Evolutionary conservation across 148 eudicot species (phyloP).

Genomic region (Polygonum aviculare): DNA sequence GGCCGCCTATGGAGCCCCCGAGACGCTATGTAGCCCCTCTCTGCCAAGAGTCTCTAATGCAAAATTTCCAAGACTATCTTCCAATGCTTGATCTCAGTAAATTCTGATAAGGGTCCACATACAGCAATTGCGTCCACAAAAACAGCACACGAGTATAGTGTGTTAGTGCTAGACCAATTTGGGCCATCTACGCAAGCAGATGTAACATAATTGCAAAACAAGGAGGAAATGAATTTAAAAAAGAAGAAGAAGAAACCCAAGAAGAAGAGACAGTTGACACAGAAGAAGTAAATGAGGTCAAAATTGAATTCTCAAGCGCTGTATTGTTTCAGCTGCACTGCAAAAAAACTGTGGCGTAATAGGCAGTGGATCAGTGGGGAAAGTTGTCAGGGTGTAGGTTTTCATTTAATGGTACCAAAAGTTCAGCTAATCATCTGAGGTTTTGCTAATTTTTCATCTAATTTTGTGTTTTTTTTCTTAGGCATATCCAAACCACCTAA

Average conservation of each 20-base stretch:
- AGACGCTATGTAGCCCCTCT: too few relatives aligned
- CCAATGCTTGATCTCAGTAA: too few relatives aligned
- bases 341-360: constrained; percentile 4
- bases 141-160: background rate
- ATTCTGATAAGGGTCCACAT: too few relatives aligned
- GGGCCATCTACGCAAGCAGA: background rate
- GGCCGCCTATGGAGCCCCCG: too few relatives aligned
- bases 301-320: constrained; percentile 1
- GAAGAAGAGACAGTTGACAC: constrained; percentile 7
- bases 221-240: background rate
- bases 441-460: background rate
- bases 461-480: too few relatives aligned
- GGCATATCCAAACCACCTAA: background rate
- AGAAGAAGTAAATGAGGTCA: constrained; percentile 7
- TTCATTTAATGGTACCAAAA: background rate
- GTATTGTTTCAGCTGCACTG: constrained; percentile 1
- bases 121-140: too few relatives aligned
- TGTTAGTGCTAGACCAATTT: background rate
- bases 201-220: background rate
- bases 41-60: too few relatives aligned
- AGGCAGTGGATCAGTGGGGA: background rate
- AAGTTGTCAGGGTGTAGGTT: background rate
- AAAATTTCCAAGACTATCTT: too few relatives aligned
- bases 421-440: background rate
- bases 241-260: background rate